Evolutionary conservation across 164 flowering plant genomes (phyloP).

Genomic region (Aristolochia californica): DNA sequence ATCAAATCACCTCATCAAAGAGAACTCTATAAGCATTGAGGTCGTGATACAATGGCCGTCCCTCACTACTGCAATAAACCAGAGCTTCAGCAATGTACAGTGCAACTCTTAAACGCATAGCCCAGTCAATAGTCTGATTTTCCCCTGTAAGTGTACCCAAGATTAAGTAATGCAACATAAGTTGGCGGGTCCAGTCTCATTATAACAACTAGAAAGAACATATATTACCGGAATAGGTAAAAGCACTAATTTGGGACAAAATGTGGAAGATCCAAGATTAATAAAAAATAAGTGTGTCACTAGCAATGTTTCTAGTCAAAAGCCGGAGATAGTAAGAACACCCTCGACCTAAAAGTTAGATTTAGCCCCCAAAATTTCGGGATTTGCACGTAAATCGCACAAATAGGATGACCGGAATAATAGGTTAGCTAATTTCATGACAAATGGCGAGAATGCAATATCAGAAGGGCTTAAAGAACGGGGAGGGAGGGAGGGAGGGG

Average conservation of each 20-base stretch:
- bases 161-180: neutral
- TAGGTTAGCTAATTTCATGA: too few relatives aligned
- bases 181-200: neutral
- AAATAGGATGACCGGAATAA: too few relatives aligned
- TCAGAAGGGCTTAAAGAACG: neutral
- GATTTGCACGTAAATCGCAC: too few relatives aligned
- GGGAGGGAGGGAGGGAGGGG: neutral
- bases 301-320: too few relatives aligned
- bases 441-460: neutral
- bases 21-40: slow-evolving; percentile 94
- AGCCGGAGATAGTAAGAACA: too few relatives aligned
- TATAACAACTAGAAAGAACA: too few relatives aligned
- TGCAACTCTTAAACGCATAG: slow-evolving; percentile 92
- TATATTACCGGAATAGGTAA: too few relatives aligned
- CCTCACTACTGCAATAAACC: slow-evolving; percentile 70
- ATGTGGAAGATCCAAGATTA: too few relatives aligned
- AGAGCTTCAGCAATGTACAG: slow-evolving; percentile 84
- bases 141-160: slow-evolving; percentile 66
- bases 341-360: too few relatives aligned
- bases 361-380: too few relatives aligned
- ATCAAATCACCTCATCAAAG: slow-evolving; percentile 70
- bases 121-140: slow-evolving; percentile 92
- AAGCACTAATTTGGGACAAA: too few relatives aligned
- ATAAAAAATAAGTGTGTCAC: too few relatives aligned
- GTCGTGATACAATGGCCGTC: slow-evolving; percentile 84